A percentile compares a stretch with the other conserved stretches of the same genome.
These are phyloP conservation scores for Arachnomyces sp. DNA, from an alignment of 2,329 filamentous ascomycete genomes.

Conservation along the genomic window DNA sequence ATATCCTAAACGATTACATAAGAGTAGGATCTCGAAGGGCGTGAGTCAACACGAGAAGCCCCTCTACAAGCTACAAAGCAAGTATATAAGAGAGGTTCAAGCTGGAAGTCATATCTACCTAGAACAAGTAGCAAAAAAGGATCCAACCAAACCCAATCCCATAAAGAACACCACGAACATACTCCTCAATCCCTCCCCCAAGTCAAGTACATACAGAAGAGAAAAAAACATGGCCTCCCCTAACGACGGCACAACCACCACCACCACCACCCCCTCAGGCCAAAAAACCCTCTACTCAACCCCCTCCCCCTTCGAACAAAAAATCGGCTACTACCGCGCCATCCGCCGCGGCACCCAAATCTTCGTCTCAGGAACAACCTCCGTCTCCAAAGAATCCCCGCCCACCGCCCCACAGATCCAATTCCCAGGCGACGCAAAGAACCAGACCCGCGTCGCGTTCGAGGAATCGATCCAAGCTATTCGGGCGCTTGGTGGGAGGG, in stretches of 20 bases:
- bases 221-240: neutral
- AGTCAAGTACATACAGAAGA: too few species aligned
- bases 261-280: slow-evolving; percentile 5
- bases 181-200: too few species aligned
- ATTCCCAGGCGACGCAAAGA: slow-evolving; percentile 24
- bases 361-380: slow-evolving; percentile 33
- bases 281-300: slow-evolving; percentile 24
- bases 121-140: too few species aligned
- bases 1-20: too few species aligned
- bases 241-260: slow-evolving; percentile 5
- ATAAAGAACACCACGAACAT: too few species aligned
- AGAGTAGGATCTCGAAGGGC: too few species aligned
- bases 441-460: slow-evolving; percentile 24
- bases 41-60: too few species aligned
- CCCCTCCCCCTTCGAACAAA: slow-evolving; percentile 26
- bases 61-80: too few species aligned
- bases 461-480: slow-evolving; percentile 25
- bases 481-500: slow-evolving; percentile 24
- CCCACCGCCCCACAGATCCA: slow-evolving; percentile 21
- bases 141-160: too few species aligned
- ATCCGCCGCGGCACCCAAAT: slow-evolving; percentile 28
- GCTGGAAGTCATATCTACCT: too few species aligned
- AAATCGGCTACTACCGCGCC: slow-evolving; percentile 33
- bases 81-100: too few species aligned
- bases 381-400: slow-evolving; percentile 23